Evolutionary conservation across 2,329 filamentous ascomycete species (phyloP).

Genomic region (Parastagonospora nodorum): DNA sequence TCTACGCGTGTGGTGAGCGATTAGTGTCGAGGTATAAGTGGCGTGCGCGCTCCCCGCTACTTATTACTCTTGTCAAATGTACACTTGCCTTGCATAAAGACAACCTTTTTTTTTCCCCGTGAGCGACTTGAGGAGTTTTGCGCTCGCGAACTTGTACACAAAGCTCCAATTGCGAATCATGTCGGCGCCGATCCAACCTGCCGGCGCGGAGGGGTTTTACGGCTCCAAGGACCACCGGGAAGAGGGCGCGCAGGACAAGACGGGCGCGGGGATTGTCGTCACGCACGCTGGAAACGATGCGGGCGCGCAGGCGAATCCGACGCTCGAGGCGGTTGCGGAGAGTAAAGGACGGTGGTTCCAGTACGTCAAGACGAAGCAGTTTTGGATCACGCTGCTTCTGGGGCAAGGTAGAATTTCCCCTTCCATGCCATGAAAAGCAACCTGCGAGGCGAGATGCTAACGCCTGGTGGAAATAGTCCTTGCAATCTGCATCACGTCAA

Average conservation of each 20-base stretch:
- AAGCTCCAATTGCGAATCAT: constrained; percentile 36
- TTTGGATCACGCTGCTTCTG: constrained; percentile 80
- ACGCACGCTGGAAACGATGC: constrained; percentile 36
- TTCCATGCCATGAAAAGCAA: not conserved
- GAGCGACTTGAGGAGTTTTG: constrained; percentile 52
- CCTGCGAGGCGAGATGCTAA: not conserved
- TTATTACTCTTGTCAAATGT: not conserved
- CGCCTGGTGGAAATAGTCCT: constrained; percentile 17
- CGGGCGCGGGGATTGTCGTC: constrained; percentile 19
- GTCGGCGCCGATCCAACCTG: constrained; percentile 7
- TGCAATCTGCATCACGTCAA: constrained; percentile 84
- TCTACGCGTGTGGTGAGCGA: constrained; percentile 1
- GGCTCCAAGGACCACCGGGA: constrained; percentile 15
- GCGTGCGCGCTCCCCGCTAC: constrained; percentile 25
- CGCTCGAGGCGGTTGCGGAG: constrained; percentile 44
- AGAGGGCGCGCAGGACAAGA: constrained; percentile 11
- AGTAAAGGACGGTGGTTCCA: constrained; percentile 59
- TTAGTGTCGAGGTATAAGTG: constrained; percentile 21
- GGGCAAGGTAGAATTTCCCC: constrained; percentile 57
- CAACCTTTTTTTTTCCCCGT: constrained; percentile 25
- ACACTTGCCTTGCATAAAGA: constrained; percentile 6
- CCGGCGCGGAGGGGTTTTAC: constrained; percentile 13
- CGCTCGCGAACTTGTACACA: constrained; percentile 42
- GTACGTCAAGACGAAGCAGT: constrained; percentile 83
- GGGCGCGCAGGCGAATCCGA: constrained; percentile 15